A percentile compares a stretch with the other conserved stretches of the same genome.
Conservation (phyloP, 129 eudicot genomes). For the Calendula officinalis region DNA sequence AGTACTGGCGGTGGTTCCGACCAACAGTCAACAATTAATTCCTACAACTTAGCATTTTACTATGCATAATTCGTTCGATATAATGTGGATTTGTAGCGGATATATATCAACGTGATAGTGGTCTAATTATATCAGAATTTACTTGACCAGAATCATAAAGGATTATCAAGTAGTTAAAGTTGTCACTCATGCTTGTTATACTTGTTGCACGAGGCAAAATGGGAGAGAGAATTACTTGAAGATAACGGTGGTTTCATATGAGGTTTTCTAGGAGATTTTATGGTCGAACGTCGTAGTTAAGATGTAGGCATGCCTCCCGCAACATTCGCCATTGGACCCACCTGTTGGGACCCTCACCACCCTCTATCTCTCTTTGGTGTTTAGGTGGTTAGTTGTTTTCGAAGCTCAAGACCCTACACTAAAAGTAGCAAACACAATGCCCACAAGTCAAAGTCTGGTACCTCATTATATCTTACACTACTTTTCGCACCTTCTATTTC, state of each 20-base stretch:
- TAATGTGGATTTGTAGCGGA: too few species aligned
- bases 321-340: conserved; percentile 29
- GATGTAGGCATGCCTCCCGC: conserved; percentile 41
- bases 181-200: conserved; percentile 28
- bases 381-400: conserved; percentile 46
- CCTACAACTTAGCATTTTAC: too few species aligned
- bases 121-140: not conserved
- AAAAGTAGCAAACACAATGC: conserved; percentile 37
- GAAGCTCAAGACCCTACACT: conserved; percentile 35
- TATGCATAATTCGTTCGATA: not conserved
- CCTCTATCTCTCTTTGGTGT: conserved; percentile 22
- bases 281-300: conserved; percentile 44
- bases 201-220: conserved; percentile 48
- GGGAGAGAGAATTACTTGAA: conserved; percentile 28
- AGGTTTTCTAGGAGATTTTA: conserved; percentile 51
- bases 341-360: conserved; percentile 32
- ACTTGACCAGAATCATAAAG: not conserved
- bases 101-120: conserved; percentile 5
- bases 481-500: conserved; percentile 6
- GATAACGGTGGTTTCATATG: conserved; percentile 52
- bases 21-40: too few species aligned
- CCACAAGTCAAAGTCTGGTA: conserved; percentile 33
- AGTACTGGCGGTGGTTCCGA: too few species aligned
- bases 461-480: conserved; percentile 31
- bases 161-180: not conserved